These are phyloP conservation scores for Lasiodiplodia sp. DNA, from an alignment of 2,329 filamentous ascomycete species.

Conservation along the genomic window DNA sequence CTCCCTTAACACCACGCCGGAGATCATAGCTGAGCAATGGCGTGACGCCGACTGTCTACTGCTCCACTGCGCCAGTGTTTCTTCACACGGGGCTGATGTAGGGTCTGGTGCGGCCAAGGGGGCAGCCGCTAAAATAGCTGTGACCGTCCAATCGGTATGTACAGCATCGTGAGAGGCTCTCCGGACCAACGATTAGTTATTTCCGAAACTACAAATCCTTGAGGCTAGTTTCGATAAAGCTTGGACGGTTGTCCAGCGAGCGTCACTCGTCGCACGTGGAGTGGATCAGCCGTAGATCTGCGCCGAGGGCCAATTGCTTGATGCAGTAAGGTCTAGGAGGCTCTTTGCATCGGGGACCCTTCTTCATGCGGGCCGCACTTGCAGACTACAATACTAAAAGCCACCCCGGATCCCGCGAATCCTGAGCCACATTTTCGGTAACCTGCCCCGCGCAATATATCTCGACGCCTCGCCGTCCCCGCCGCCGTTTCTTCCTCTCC, in stretches of 20 bases:
- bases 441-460: not conserved
- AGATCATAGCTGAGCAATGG: not conserved
- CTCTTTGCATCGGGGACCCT: not conserved
- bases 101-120: not conserved
- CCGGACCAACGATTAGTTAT: not conserved
- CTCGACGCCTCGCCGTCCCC: not conserved
- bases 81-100: too few species aligned
- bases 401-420: not conserved
- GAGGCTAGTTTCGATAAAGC: slow-evolving; percentile 1
- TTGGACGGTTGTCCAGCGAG: not conserved
- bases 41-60: not conserved
- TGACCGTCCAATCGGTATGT: too few species aligned
- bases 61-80: too few species aligned
- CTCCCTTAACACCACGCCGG: not conserved
- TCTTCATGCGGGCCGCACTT: not conserved
- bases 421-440: not conserved
- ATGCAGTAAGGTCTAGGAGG: slow-evolving; percentile 3
- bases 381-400: not conserved
- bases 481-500: not conserved
- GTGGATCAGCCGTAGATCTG: slow-evolving; percentile 6
- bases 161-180: not conserved
- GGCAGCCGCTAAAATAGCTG: not conserved
- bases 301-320: not conserved
- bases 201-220: not conserved
- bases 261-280: not conserved